Conservation (phyloP, 2,329 filamentous ascomycete genomes). For the Colletotrichum eremochloae region DNA sequence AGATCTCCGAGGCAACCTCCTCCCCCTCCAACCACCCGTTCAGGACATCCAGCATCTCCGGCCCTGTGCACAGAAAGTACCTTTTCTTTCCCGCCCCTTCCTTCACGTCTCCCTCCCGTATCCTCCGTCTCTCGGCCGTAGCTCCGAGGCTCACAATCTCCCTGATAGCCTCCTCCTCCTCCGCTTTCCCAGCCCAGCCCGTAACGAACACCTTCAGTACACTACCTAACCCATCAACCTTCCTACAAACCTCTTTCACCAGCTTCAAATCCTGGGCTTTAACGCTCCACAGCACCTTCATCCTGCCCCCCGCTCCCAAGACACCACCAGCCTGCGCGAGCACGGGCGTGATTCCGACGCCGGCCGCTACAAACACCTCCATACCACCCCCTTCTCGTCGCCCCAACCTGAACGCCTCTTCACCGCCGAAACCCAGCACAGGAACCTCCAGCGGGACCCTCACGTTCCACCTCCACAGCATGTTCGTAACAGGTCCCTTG, state of each 20-base stretch:
- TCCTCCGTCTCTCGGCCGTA: conserved; percentile 53
- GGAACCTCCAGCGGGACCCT: conserved; percentile 71
- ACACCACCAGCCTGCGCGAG: conserved; percentile 73
- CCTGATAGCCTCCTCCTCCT: conserved; percentile 53
- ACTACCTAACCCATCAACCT: conserved; percentile 63
- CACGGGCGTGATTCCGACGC: conserved; percentile 86
- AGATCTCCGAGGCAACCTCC: conserved; percentile 70
- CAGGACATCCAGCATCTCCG: conserved; percentile 56
- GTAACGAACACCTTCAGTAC: conserved; percentile 76
- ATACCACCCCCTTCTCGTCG: conserved; percentile 39
- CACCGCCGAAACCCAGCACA: conserved; percentile 80
- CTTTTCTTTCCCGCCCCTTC: conserved; percentile 56
- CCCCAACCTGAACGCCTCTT: conserved; percentile 55
- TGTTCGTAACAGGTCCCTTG: conserved; percentile 76
- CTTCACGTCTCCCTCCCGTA: conserved; percentile 57
- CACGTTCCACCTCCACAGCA: conserved; percentile 72
- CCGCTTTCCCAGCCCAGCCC: conserved; percentile 50
- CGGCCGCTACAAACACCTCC: conserved; percentile 77
- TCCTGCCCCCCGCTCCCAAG: conserved; percentile 52
- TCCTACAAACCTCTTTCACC: conserved; percentile 69
- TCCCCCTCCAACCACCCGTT: conserved; percentile 68
- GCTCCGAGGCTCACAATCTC: conserved; percentile 53
- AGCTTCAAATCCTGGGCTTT: conserved; percentile 72
- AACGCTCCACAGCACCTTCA: conserved; percentile 79
- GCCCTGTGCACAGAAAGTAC: conserved; percentile 66